Base-by-base conservation (phyloP, 2,329 filamentous ascomycete species). In the Nectriaceae sp. region DNA sequence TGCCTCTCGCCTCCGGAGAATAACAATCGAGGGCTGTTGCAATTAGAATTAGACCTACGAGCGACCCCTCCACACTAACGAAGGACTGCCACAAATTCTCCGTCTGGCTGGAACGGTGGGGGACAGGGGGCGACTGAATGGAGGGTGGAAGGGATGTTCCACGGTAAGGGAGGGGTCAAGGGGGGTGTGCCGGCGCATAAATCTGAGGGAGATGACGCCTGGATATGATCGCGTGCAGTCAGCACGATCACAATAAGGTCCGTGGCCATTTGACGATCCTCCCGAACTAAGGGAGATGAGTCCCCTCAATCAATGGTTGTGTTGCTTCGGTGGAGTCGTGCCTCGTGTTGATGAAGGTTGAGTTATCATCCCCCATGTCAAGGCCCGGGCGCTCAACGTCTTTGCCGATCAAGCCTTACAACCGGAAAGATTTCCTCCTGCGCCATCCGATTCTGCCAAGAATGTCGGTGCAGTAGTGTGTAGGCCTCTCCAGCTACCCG, bases 221-320 rank as follows among this genome's bases (percentile, higher is more conserved):
- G 47, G 45, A 49, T 45, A 35, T 52, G 47, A 54, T 56, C 56
- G 56, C 40, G 53, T 53, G 50, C 46, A 51, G 26, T 31, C 26
- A 8, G 39, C 50, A 39, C 46, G 47, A 52, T 44, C 51, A 46
- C 44, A 44, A 52, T 52, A 49, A 50, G 50, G 44, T 43, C 47
- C 41, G 36, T 41, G 54, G 41, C 47, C 10, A 8, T 31, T 15
- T 8, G 26, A 54, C 43, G 44, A 50, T 54, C 48, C 48, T 52
- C 39, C 46, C 45, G 46, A 55, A 47, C 49, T 40, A 37, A 11
- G 33, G 6, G 33, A 37, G 33, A 37, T 37, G 33, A 37, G 33
- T 31, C 26, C 26, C 26, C 26, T 31, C 33, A 37, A 6, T n/a
- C n/a, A n/a, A n/a, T n/a, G n/a, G n/a, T n/a, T n/a, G n/a, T n/a